Evolutionary conservation across 257 asterid genomes (phyloP), one percentile per base, ranked within the genome.

Genomic region (Verbena officinalis): DNA sequence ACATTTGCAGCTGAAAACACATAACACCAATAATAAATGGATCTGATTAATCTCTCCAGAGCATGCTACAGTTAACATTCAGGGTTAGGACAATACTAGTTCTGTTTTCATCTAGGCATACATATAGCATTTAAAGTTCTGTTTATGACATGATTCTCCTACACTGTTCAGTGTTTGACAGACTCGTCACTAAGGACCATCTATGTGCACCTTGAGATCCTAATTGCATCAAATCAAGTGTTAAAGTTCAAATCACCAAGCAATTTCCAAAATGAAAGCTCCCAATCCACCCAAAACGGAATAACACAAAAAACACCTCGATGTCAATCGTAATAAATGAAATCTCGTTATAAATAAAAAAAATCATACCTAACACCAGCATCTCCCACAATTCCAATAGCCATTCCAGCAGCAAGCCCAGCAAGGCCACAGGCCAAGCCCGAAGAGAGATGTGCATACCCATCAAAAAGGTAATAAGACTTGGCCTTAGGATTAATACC

Each of bases 371-470:
- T 84, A 43, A 87, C 95, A 75, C 95, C 95, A 55, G 88, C 95
- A 78, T 87, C 95, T 12, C 95, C 95, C n/a, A 87, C 95, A 16
- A 87, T 87, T 23, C 95, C 95, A 39, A 87, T 87, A 58, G 95
- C 95, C 95, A 87, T 87, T 19, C 95, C 95, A 59, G 95, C 92
- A 50, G 92, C 85, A 44, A 87, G 92, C 0, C 95, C 95, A 42
- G 95, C 90, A 11, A 86, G 95, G 42, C 95, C 95, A 78, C 95
- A 87, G 48, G 95, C 74, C 33, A 87, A 76, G 33, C 95, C 95
- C 0, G 95, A 87, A 12, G 95, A 84, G 68, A 87, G 92, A 80
- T 87, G 92, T 0, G 95, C 95, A 67, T 87, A 87, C 60, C 95
- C 95, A 63, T 87, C 95, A n/a, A 87, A 87, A 17, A 87, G 86